Evolutionary conservation across 2,329 filamentous ascomycete species (phyloP).

Genomic region (Neofusicoccum umdonicola): DNA sequence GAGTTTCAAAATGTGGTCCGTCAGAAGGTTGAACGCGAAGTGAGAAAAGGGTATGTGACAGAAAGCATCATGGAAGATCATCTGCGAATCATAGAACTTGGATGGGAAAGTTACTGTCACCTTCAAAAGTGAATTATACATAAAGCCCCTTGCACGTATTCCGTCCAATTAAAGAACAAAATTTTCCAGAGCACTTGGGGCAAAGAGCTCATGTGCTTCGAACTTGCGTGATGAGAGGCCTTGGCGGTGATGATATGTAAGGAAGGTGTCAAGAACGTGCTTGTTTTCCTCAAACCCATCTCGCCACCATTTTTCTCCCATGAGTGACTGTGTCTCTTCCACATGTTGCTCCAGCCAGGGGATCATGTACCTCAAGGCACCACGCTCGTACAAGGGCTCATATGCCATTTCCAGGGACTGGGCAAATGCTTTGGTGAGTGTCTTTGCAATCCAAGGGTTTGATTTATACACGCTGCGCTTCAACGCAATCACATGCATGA

Average conservation of each 20-base stretch:
- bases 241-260: conserved; percentile 21
- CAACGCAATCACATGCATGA: conserved; percentile 5
- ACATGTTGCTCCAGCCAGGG: conserved; percentile 24
- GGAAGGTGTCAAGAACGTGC: conserved; percentile 22
- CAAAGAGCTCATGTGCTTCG: background rate
- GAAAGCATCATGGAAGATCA: too few relatives aligned
- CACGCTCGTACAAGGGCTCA: conserved; percentile 19
- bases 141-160: too few relatives aligned
- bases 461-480: conserved; percentile 22
- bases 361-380: conserved; percentile 23
- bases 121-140: too few relatives aligned
- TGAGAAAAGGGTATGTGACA: too few relatives aligned
- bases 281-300: conserved; percentile 23
- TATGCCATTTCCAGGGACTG: conserved; percentile 21
- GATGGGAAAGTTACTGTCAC: too few relatives aligned
- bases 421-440: conserved; percentile 22
- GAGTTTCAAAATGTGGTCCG: too few relatives aligned
- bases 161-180: background rate
- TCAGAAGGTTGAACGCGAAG: too few relatives aligned
- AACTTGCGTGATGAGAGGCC: conserved; percentile 1
- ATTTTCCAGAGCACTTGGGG: background rate
- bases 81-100: too few relatives aligned
- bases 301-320: conserved; percentile 21
- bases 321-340: conserved; percentile 16
- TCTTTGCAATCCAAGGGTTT: conserved; percentile 23